Evolutionary conservation across 2,329 filamentous ascomycete genomes (phyloP), one percentile per base, ranked within the genome.

Genomic region (Ascochyta viciae-villosae): DNA sequence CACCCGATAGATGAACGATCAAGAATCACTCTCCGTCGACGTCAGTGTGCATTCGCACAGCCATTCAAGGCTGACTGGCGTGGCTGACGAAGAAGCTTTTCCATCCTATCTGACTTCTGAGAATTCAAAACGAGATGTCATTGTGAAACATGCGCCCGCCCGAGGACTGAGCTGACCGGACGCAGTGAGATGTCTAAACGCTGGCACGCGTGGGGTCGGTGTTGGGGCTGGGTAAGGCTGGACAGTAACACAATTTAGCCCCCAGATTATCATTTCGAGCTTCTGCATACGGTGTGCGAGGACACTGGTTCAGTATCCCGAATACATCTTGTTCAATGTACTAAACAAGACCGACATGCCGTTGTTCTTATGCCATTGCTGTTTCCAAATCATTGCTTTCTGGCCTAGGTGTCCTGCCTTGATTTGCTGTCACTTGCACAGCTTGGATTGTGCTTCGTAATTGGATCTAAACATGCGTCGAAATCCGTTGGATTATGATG

Each of bases 111-210:
- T 39, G 51, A 13, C 39, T 6, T 4, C 13, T 27, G 6, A 35
- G 23, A 8, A 12, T 33, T 16, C 41, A 13, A 13, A 13, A 23
- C 19, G 16, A n/a, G 22, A 24, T 24, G n/a, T 23, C 10, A 31
- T 24, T 35, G 8, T 50, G 37, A 38, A 50, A 50, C 46, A 38
- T 38, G 37, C 41, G 31, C 31, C 35, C 23, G 23, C 6, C 26
- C 19, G 42, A 42, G 41, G 42, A 43, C 47, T 47, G 24, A 13
- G 38, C 24, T 42, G 29, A 46, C 31, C 38, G 31, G 42, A 29
- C 33, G 53, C 31, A 43, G 53, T 55, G n/a, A 51, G 47, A 42
- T 42, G 27, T 39, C 37, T 46, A 29, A 16, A 19, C 37, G 37
- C 19, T 4, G 37, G 29, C 29, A 31, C 2, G 29, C 29, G 29